These are phyloP conservation scores for Sisymbrium irio DNA, from an alignment of 345 rosid species.

Conservation along the genomic window DNA sequence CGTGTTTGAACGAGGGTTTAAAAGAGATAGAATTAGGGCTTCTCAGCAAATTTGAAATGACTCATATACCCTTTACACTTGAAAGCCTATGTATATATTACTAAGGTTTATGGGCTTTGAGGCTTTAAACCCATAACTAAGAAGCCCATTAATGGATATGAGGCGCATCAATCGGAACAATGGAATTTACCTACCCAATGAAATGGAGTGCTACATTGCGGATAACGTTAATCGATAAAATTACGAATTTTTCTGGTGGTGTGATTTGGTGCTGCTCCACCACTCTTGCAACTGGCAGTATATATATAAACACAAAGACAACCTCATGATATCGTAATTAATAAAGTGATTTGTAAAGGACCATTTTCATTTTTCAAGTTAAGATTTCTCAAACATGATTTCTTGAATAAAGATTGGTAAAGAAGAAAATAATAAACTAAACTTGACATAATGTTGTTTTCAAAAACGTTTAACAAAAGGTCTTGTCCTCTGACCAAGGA, in stretches of 20 bases:
- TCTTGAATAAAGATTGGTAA: background rate
- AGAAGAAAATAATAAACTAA: background rate
- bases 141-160: background rate
- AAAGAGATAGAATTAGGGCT: constrained; percentile 10
- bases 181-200: no score
- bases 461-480: background rate
- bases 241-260: background rate
- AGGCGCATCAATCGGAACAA: no score
- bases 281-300: constrained; percentile 12
- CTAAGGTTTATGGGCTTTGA: background rate
- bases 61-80: background rate
- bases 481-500: no score
- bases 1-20: background rate
- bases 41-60: background rate
- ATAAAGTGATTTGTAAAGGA: background rate
- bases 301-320: background rate
- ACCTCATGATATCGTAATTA: background rate
- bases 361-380: background rate
- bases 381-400: background rate
- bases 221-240: background rate
- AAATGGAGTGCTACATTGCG: background rate
- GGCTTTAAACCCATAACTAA: background rate
- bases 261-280: constrained; percentile 23
- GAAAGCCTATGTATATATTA: background rate
- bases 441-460: background rate